Base-by-base conservation (phyloP, 2,329 filamentous ascomycete species). In the Botrytis porri region DNA sequence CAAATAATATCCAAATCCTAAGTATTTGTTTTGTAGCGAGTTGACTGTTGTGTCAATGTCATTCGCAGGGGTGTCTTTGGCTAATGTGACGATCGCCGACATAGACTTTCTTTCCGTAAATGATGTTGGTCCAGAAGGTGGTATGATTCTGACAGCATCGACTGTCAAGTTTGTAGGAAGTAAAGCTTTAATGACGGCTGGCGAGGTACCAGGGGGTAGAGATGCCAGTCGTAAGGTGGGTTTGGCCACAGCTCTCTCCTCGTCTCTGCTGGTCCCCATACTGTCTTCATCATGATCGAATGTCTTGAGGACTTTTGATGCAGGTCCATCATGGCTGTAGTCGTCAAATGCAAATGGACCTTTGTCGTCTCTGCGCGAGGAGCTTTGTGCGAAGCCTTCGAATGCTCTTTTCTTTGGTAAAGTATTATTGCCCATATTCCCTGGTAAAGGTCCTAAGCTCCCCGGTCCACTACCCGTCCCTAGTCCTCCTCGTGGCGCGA, bases 11-110 rank as follows among this genome's bases (percentile, higher is more conserved):
- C 95, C 95, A 80, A 89, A 94, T 25, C 95, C 95, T 25, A 97
- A 84, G 80, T 98, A 97, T 76, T 88, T 89, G 76, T 96, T 94
- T 80, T 97, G 93, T 45, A 97, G 83, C 5, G 88, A 83, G 79
- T 90, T 95, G 70, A 97, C 93, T 0, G 91, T 88, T 6, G 89
- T 86, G 79, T 98, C 94, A 71, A 98, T 95, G 73, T 97, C 93
- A 37, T 90, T 92, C 0, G 92, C 92, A 0, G 94, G 89, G 0
- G 94, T 96, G 76, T 96, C 93, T 73, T 92, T 90, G 1, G 92
- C 90, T 43, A 97, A 83, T 0, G 92, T 94, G 63, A 96, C 92
- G 77, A 97, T 93, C 7, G 94, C 94, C 25, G 93, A 87, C 48
- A 89, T 87, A 2, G 91, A 92, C 79, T 90, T 94, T 73, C 92